Evolutionary conservation across 2,329 filamentous ascomycete species (phyloP), one percentile per base, ranked within the genome.

Genomic region (Fusarium pininemorale): DNA sequence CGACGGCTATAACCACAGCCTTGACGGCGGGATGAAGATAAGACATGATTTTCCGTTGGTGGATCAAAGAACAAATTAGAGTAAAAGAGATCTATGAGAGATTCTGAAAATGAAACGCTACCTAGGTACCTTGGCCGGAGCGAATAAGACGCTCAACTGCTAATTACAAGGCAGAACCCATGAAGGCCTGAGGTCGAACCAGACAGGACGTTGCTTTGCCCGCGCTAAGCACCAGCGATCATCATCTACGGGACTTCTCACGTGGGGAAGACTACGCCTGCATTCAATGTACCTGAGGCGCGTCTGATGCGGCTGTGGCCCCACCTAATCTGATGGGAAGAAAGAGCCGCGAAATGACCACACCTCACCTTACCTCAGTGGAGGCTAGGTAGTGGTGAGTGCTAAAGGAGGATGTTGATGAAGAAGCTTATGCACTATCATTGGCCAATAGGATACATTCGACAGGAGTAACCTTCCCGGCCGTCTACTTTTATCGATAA

Each of bases 1-100:
- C 89, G 22, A 93, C 82, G 22, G 86, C 85, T 83, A 87, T 88
- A 75, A 89, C 87, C 61, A 69, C 73, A 30, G 75, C 64, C 30
- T 69, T 71, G 53, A 79, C 30, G 12, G 66, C 73, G 45, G 77
- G 77, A 63, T 79, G 75, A 41, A 78, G 56, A 50, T 75, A 61
- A 41, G 71, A 45, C 77, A 79, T 79, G 63, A 32, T 55, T 39
- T 26, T 16, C 44, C 26, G 42, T 30, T 44, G 42, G 35, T 45
- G 28, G 18, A 20, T 13, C 13, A 7, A 32, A 63, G 38, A 35
- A 45, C 22, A 48, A 66, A 66, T 35, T 54, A 61, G 22, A 28
- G 42, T 10, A n/a, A 26, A 57, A 50, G 35, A 26, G 20, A 53
- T 45, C 32, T 63, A 63, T 45, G 12, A 62, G 24, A 37, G 30